phyloP scores from a whole-genome alignment of 352 stramenopile genomes.

The Globisporangium megalacanthum region DNA sequence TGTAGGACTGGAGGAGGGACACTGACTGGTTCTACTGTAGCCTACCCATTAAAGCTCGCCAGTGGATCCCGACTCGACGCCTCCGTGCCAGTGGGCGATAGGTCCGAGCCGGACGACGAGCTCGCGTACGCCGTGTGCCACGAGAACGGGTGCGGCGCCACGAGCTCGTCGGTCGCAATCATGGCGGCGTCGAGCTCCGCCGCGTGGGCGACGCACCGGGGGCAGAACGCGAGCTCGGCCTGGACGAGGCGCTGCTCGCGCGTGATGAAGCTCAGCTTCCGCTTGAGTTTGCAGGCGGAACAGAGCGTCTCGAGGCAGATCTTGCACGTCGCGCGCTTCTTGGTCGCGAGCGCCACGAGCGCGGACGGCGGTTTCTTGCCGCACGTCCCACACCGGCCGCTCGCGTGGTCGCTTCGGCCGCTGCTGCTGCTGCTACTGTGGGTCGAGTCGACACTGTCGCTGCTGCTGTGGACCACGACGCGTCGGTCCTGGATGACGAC shows the following conservation, averaged over 20 bases:
- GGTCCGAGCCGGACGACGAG: conserved; percentile 9
- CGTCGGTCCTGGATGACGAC: too few species aligned
- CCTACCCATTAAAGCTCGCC: too few species aligned
- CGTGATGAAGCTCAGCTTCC: conserved; percentile 32
- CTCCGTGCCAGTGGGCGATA: conserved; percentile 7
- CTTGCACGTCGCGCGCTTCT: conserved; percentile 25
- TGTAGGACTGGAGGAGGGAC: too few species aligned
- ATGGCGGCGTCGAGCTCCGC: conserved; percentile 23
- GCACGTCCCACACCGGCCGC: conserved; percentile 14
- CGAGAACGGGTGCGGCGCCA: conserved; percentile 15
- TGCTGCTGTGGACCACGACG: background rate
- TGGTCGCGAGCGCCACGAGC: conserved; percentile 11
- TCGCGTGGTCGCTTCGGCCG: too few species aligned
- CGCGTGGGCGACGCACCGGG: conserved; percentile 24
- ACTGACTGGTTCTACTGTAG: too few species aligned
- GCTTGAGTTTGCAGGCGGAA: conserved; percentile 25
- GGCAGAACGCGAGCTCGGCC: conserved; percentile 36
- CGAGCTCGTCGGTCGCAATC: conserved; percentile 26
- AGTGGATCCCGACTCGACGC: background rate
- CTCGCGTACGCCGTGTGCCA: conserved; percentile 8
- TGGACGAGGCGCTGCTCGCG: conserved; percentile 26
- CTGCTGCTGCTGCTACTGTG: too few species aligned
- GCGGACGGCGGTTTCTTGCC: conserved; percentile 24
- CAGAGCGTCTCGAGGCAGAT: conserved; percentile 32
- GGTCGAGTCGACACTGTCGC: too few species aligned